Evolutionary conservation across 306 rosid genomes (phyloP).

Genomic region (Malus asiatica): DNA sequence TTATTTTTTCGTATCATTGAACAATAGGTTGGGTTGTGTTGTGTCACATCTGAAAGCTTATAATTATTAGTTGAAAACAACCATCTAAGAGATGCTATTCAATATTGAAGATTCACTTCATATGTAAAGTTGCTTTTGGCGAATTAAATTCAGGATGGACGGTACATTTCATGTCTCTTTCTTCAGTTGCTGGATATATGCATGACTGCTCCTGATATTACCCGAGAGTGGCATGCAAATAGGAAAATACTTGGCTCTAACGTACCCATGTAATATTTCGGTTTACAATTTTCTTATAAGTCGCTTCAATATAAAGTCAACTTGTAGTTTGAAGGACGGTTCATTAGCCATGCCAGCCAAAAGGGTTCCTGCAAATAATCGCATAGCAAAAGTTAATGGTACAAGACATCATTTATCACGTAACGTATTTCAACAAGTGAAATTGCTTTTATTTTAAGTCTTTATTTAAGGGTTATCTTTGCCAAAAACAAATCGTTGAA

Average conservation of each 20-base stretch:
- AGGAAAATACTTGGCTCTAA: background rate
- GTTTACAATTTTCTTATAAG: too few species aligned
- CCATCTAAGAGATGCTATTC: background rate
- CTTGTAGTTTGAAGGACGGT: background rate
- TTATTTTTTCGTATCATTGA: background rate
- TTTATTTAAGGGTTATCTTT: too few species aligned
- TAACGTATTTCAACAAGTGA: too few species aligned
- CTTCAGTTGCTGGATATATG: background rate
- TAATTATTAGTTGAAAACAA: background rate
- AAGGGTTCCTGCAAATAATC: too few species aligned
- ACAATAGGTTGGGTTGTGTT: too few species aligned
- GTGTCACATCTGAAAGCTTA: background rate
- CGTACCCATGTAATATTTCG: background rate
- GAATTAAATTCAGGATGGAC: background rate
- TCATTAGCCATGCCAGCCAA: too few species aligned
- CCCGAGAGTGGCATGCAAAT: background rate
- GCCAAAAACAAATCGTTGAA: too few species aligned
- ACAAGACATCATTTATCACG: too few species aligned
- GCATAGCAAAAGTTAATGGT: too few species aligned
- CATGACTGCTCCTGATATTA: background rate
- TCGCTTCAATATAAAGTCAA: too few species aligned
- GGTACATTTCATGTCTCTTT: background rate
- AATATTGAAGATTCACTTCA: background rate
- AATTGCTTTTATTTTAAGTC: too few species aligned
- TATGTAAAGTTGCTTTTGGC: background rate